Evolutionary conservation across 192 early-diverging fungal genomes (phyloP), one percentile per base, ranked within the genome.

Genomic region (Phycomyces nitens): DNA sequence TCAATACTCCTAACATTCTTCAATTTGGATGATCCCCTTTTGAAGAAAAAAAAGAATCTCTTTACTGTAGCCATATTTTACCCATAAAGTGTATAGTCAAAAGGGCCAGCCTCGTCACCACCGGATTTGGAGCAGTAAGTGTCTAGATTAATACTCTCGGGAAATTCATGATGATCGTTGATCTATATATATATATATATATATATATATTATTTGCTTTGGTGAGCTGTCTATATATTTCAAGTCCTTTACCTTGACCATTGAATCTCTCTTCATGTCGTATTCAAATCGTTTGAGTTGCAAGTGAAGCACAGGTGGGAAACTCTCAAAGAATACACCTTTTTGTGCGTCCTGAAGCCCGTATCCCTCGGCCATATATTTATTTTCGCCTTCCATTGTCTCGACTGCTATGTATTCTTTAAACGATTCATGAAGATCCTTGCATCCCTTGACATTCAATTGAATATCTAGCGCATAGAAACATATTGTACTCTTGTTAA

Each of bases 271-370:
- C 72, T 88, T 81, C 61, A 95, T 87, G 72, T 98, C 96, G 72
- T 97, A 99, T 72, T 99, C 96, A 70, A 97, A 99, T 18, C 95
- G 83, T 76, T 97, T 98, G 68, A 99, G 77, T 70, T 97, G 96
- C 53, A 99, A 73, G 70, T 97, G 94, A 41, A 99, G 75, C 15
- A 98, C 93, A 5, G 92, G 94, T 41, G 97, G 97, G 60, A 97
- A 90, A 18, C 76, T 76, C 67, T 89, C 86, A 68, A 98, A 99
- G 3, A 92, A 93, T 21, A 98, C 94, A 27, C 97, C 94, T 76
- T 97, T 98, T 60, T 86, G 88, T 20, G 97, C 96, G 67, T 94
- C 91, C 64, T 97, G 95, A 50, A 98, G 78, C 0, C 95, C 95
- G 71, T 85, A 77, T 5, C 91, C 94, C 72, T 99, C 95, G 20